Conservation (phyloP, 2,329 filamentous ascomycete species). For the Clonostachys sp. region DNA sequence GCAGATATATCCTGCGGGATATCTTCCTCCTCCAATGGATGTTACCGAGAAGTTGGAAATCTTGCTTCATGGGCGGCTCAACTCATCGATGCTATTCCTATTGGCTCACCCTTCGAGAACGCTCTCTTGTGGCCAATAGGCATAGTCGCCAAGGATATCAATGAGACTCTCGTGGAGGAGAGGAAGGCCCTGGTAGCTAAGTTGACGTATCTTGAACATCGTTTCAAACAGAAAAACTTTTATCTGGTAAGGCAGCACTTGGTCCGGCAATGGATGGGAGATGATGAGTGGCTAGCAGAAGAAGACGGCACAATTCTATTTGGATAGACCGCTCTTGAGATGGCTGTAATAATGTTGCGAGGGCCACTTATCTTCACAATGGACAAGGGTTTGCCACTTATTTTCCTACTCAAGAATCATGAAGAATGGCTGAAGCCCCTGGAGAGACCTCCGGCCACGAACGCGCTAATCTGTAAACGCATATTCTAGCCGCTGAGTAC, state of each 20-base stretch:
- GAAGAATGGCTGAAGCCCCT: too few species aligned
- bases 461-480: too few species aligned
- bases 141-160: slow-evolving; percentile 8
- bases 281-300: too few species aligned
- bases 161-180: background rate
- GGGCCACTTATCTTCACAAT: too few species aligned
- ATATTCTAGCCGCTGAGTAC: too few species aligned
- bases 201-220: slow-evolving; percentile 4
- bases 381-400: too few species aligned
- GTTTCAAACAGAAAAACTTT: slow-evolving; percentile 9
- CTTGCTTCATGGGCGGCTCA: slow-evolving; percentile 7
- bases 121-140: slow-evolving; percentile 9
- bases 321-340: too few species aligned
- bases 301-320: too few species aligned
- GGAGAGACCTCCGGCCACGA: too few species aligned
- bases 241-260: slow-evolving; percentile 3
- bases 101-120: slow-evolving; percentile 5
- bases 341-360: too few species aligned
- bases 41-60: slow-evolving; percentile 5
- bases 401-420: too few species aligned
- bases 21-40: background rate
- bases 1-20: background rate
- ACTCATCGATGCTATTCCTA: slow-evolving; percentile 2
- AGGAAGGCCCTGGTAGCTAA: slow-evolving; percentile 1
- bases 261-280: slow-evolving; percentile 2